Base-by-base conservation (phyloP, 495 filamentous ascomycete genomes). In the Lepraria neglecta region DNA sequence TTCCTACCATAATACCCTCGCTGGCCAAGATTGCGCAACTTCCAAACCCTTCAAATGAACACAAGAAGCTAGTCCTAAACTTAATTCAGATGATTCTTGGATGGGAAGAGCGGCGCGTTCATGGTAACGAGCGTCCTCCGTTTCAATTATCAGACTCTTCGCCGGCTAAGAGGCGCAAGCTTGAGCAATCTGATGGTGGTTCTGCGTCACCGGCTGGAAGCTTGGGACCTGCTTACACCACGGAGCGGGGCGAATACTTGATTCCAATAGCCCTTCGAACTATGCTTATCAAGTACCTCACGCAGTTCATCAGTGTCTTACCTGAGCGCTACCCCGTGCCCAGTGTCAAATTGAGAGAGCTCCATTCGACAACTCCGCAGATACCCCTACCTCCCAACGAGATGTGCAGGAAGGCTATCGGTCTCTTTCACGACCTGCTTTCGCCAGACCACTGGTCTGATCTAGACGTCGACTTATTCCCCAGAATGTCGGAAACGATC, bases 401-500 rank as follows among this genome's bases (percentile, higher is more conserved):
- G 19, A 86, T 95, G 70, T 85, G 87, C 68, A 90, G 84, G 74
- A 96, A 91, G 70, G 87, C 91, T 0, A 77, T 97, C 57, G 72
- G 83, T 4, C 79, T 99, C 44, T 78, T 99, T n/a, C 80, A 88
- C 65, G 89, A 90, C 67, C 84, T 99, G 45, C 79, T 99, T 17
- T 89, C 90, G 50, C 87, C 90, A 21, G 83, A 86, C 21, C 95
- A 88, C 70, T 99, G 95, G 95, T 87, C 84, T 28, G 94, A 97
- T 68, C 76, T 97, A 30, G 91, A 96, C 40, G 78, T 97, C 46
- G 94, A 97, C 67, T 77, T 96, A 43, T 92, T 96, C 65, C 88
- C 88, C 14, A 94, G 91, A 63, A 84, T 91, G 56, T 96, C 90
- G 7, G 92, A 97, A 61, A 83, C 84, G 3, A 85, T 95, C 50